Evolutionary conservation across 345 rosid species (phyloP), one percentile per base, ranked within the genome.

Genomic region (Isatis tinctoria): DNA sequence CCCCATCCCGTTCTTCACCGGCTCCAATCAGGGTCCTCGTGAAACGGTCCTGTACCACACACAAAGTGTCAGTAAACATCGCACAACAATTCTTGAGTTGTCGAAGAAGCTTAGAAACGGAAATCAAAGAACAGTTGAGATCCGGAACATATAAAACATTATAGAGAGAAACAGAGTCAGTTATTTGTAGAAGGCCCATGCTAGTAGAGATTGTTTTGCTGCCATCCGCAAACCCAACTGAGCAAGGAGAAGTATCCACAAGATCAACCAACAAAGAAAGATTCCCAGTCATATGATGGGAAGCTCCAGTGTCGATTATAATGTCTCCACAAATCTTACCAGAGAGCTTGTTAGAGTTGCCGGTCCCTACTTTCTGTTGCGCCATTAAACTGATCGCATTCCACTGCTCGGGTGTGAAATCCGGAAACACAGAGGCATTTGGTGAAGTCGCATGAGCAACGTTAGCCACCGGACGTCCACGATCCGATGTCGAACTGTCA

Each of bases 401-500:
- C 60, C 37, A 54, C 14, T 30, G 20, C 0, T 27, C 20, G 0
- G 18, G 4, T 0, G 59, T 53, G 0, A 26, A 3, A 0, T 54
- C 11, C 0, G 60, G 37, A 1, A 54, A 53, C 0, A 7, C 9
- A 1, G 22, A 33, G 0, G 14, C 6, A 5, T 59, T 10, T 0
- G 43, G 4, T 0, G 14, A 16, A 2, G 43, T 59, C 0, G 43
- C 44, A 10, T 59, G n/a, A 0, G 63, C 28, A 0, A 11, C 20
- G 3, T 1, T n/a, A 4, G 4, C 17, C 1, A 4, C 13, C 1
- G 12, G 8, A 3, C 6, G 27, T 1, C 57, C 32, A 10, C n/a
- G 28, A 22, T 2, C 30, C 4, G n/a, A 0, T 4, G 16, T 0
- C 1, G 8, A 1, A 1, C 5, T 0, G 24, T 2, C 1, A 2